These are phyloP conservation scores for Oldenlandia corymbosa DNA, from an alignment of 257 asterid genomes.

Conservation along the genomic window DNA sequence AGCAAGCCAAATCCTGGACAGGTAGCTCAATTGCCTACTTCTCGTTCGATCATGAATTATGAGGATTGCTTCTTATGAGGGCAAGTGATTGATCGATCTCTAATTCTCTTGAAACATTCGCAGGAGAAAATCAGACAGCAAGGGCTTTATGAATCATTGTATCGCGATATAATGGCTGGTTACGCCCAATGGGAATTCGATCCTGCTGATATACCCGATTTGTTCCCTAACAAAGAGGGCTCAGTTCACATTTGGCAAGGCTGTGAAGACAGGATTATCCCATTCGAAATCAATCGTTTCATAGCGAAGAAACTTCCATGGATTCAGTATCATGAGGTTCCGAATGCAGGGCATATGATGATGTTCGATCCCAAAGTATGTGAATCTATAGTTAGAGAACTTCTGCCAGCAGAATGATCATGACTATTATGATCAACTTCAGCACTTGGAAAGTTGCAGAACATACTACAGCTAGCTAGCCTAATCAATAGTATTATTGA, in stretches of 20 bases:
- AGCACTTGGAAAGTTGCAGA: too few species aligned
- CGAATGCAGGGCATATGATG: conserved; percentile 59
- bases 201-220: conserved; percentile 51
- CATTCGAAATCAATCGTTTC: conserved; percentile 39
- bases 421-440: too few species aligned
- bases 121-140: conserved; percentile 63
- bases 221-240: conserved; percentile 62
- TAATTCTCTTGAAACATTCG: neutral
- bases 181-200: conserved; percentile 58
- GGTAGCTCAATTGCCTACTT: conserved; percentile 29
- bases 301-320: conserved; percentile 55
- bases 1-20: conserved; percentile 37
- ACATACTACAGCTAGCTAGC: too few species aligned
- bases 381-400: conserved; percentile 52
- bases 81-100: neutral
- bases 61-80: neutral
- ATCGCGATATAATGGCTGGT: conserved; percentile 46
- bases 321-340: conserved; percentile 70
- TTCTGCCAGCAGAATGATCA: conserved; percentile 28
- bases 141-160: conserved; percentile 55
- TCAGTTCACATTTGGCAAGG: conserved; percentile 80
- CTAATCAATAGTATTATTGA: too few species aligned
- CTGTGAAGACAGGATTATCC: conserved; percentile 45
- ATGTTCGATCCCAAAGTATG: conserved; percentile 35
- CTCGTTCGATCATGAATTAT: neutral